phyloP scores from a whole-genome alignment of 495 filamentous ascomycete genomes.

The Penicillium argentinense region DNA sequence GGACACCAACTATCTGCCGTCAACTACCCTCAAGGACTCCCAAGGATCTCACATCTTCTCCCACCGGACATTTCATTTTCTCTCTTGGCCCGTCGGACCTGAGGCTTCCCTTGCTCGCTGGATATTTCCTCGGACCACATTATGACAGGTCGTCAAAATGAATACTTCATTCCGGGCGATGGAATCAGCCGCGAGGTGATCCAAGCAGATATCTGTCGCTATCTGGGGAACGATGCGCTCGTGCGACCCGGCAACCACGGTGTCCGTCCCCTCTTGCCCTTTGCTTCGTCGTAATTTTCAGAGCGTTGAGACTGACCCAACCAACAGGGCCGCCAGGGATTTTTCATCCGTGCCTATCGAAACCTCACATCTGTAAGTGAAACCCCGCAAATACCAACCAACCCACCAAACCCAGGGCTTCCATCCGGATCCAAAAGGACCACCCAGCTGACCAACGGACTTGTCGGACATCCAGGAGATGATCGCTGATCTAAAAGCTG shows the following conservation, averaged over 20 bases:
- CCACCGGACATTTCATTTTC: constrained; percentile 17
- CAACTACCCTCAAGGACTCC: constrained; percentile 10
- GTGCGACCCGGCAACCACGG: constrained; percentile 82
- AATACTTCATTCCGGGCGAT: constrained; percentile 85
- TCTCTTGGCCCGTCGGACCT: constrained; percentile 38
- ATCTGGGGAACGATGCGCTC: constrained; percentile 87
- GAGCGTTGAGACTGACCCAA: constrained; percentile 31
- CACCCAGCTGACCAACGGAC: constrained; percentile 21
- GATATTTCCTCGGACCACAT: constrained; percentile 33
- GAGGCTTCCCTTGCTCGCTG: constrained; percentile 34
- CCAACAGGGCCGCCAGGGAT: constrained; percentile 67
- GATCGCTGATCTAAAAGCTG: constrained; percentile 81
- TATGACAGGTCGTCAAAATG: constrained; percentile 63
- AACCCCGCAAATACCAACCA: background rate
- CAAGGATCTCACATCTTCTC: constrained; percentile 13
- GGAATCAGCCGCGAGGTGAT: constrained; percentile 94
- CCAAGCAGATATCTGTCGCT: constrained; percentile 91
- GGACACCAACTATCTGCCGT: constrained; percentile 14
- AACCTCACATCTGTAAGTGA: constrained; percentile 79
- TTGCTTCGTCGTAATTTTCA: constrained; percentile 4
- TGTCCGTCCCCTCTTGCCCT: constrained; percentile 52
- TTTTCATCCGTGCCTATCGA: constrained; percentile 84
- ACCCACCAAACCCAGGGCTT: constrained; percentile 3
- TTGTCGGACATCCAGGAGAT: constrained; percentile 61
- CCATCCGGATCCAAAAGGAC: no score